Base-by-base conservation (phyloP, 1,284 basidiomycete species). In the Abortiporus biennis region DNA sequence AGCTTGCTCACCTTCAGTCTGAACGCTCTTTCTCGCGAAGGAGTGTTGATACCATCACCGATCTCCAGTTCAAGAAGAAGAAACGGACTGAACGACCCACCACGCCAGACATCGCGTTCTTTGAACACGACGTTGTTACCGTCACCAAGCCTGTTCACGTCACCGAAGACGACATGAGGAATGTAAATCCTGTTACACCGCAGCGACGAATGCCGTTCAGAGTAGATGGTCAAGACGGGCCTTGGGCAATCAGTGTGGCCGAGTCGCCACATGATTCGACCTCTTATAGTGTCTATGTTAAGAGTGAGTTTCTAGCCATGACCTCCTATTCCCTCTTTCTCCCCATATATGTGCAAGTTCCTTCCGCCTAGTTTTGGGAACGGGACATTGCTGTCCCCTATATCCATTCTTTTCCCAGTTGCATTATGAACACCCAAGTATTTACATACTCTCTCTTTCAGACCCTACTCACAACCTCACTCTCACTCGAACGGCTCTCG, bases 401-500 rank as follows among this genome's bases (percentile, higher is more conserved):
- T 29, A n/a, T 29, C n/a, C 27, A 8, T n/a, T 29, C 27, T 29
- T 29, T 29, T 29, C 27, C 27, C 27, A 8, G n/a, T 29, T n/a
- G n/a, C 36, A 24, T 31, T 39, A 27, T 5, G 40, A 36, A 13
- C 23, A 6, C 13, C 13, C 16, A 13, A 16, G 9, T 44, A 33
- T 43, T 61, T 55, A 51, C 56, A 54, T 46, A 56, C 48, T 47
- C 47, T 56, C 43, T 48, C 46, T 44, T 45, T 31, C 65, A 85
- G 89, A 88, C 12, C 83, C 88, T 22, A 92, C 86, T 21, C 89
- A 92, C 68, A 89, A 92, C 67, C 71, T 92, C 44, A 92, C 89
- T 31, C 78, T 92, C 46, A 87, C 83, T 13, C 80, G 89, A 47
- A 79, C 80, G 43, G 76, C 76, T 33, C 69, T 72, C 52, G 89